Conservation (phyloP, 2,329 filamentous ascomycete species). For the Pseudocercospora cruenta region DNA sequence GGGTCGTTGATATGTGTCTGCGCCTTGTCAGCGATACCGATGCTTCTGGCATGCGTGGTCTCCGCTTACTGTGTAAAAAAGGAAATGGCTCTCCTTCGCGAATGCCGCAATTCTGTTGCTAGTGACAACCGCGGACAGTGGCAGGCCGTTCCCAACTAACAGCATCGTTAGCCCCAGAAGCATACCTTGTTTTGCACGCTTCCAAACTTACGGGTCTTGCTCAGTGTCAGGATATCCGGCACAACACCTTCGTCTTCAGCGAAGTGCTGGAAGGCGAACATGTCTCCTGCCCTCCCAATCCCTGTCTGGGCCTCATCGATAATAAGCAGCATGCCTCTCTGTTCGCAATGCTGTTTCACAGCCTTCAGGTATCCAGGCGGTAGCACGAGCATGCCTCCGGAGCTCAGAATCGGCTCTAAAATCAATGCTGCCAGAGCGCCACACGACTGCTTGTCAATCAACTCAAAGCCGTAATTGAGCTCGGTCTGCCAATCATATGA, state of each 20-base stretch:
- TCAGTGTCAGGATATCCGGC: slow-evolving; percentile 53
- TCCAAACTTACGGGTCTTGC: slow-evolving; percentile 31
- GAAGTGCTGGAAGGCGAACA: slow-evolving; percentile 62
- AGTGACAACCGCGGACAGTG: slow-evolving; percentile 35
- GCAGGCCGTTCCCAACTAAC: slow-evolving; percentile 36
- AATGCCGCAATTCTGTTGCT: slow-evolving; percentile 29
- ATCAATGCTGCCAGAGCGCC: slow-evolving; percentile 67
- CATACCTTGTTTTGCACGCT: background rate
- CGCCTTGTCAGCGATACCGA: background rate
- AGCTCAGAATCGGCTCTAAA: slow-evolving; percentile 63
- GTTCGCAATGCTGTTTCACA: slow-evolving; percentile 58
- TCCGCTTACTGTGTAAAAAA: slow-evolving; percentile 32
- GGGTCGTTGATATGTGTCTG: slow-evolving; percentile 39
- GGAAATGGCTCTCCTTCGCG: slow-evolving; percentile 31
- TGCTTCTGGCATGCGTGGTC: background rate
- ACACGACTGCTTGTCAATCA: slow-evolving; percentile 63
- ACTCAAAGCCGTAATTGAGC: slow-evolving; percentile 63
- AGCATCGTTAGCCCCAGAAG: background rate
- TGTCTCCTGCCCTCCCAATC: slow-evolving; percentile 57
- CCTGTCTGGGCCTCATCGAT: slow-evolving; percentile 65
- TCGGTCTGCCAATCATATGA: slow-evolving; percentile 69
- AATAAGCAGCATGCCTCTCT: slow-evolving; percentile 61
- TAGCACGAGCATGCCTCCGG: slow-evolving; percentile 63
- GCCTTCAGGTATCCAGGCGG: slow-evolving; percentile 62
- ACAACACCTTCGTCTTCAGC: slow-evolving; percentile 46